Percentiles rank a stretch among this genome's conserved stretches.
Evolutionary conservation across 2,329 filamentous ascomycete genomes (phyloP).

Genomic region (Botrytis pseudocinerea): DNA sequence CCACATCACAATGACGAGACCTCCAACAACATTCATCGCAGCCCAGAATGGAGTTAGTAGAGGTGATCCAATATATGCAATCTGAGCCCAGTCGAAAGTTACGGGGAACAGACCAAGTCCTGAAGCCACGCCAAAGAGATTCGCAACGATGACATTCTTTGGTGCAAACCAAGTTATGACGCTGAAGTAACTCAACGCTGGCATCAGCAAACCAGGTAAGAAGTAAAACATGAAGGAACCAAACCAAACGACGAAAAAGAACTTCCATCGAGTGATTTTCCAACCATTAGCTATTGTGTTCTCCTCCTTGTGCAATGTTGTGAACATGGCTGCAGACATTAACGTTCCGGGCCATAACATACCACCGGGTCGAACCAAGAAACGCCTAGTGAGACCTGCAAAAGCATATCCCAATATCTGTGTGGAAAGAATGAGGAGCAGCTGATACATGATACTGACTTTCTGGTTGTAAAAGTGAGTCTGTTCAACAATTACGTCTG

Average conservation of each 20-base stretch:
- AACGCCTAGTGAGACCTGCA: slow-evolving; percentile 76
- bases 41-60: slow-evolving; percentile 85
- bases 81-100: slow-evolving; percentile 90
- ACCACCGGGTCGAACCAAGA: slow-evolving; percentile 78
- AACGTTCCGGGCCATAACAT: slow-evolving; percentile 93
- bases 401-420: slow-evolving; percentile 87
- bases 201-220: slow-evolving; percentile 77
- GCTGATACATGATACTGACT: slow-evolving; percentile 72
- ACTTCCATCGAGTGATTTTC: slow-evolving; percentile 79
- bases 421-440: slow-evolving; percentile 80
- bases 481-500: slow-evolving; percentile 87
- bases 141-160: slow-evolving; percentile 81
- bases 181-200: slow-evolving; percentile 85
- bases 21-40: slow-evolving; percentile 79
- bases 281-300: slow-evolving; percentile 81
- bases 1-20: slow-evolving; percentile 82
- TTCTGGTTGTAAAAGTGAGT: slow-evolving; percentile 86
- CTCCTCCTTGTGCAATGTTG: slow-evolving; percentile 79
- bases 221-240: slow-evolving; percentile 81
- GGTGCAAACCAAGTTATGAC: slow-evolving; percentile 87
- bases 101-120: slow-evolving; percentile 81
- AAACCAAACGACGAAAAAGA: slow-evolving; percentile 75
- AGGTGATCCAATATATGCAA: slow-evolving; percentile 80
- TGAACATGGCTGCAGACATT: slow-evolving; percentile 88
- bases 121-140: slow-evolving; percentile 83